Evolutionary conservation across 495 filamentous ascomycete species (phyloP).

Genomic region (Hyphodiscus hymeniophilus): DNA sequence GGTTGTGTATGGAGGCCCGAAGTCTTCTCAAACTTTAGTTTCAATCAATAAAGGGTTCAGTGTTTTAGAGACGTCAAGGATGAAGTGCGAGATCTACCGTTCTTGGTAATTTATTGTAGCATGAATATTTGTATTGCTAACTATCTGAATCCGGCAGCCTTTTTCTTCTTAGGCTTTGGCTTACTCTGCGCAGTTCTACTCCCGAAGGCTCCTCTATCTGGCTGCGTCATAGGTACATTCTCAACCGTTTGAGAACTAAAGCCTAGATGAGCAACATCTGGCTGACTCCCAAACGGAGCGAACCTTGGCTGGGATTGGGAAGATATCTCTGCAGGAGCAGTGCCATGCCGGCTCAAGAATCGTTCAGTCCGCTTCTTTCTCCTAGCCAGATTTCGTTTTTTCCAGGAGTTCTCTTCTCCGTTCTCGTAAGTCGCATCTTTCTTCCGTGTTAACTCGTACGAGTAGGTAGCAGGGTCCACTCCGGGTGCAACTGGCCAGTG

Average conservation of each 20-base stretch:
- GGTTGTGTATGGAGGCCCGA: too few relatives aligned
- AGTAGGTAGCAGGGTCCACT: conserved; percentile 17
- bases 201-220: conserved; percentile 30
- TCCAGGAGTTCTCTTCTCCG: conserved; percentile 4
- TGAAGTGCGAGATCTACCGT: too few relatives aligned
- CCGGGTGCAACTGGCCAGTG: conserved; percentile 20
- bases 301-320: conserved; percentile 10
- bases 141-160: conserved; percentile 17
- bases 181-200: conserved; percentile 25
- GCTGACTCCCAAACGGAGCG: conserved; percentile 16
- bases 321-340: background rate
- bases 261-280: background rate
- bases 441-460: conserved; percentile 8
- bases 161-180: conserved; percentile 23
- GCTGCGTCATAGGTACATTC: conserved; percentile 33
- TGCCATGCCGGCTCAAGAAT: conserved; percentile 8
- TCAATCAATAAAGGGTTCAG: too few relatives aligned
- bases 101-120: too few relatives aligned
- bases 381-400: conserved; percentile 4
- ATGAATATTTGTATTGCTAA: too few relatives aligned
- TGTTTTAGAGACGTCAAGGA: too few relatives aligned
- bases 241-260: conserved; percentile 17
- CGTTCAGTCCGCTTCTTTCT: conserved; percentile 13
- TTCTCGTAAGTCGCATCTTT: background rate
- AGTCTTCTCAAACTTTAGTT: too few relatives aligned